These are phyloP conservation scores for Actinidia chinensis DNA, from an alignment of 179 eudicot species.

Conservation along the genomic window DNA sequence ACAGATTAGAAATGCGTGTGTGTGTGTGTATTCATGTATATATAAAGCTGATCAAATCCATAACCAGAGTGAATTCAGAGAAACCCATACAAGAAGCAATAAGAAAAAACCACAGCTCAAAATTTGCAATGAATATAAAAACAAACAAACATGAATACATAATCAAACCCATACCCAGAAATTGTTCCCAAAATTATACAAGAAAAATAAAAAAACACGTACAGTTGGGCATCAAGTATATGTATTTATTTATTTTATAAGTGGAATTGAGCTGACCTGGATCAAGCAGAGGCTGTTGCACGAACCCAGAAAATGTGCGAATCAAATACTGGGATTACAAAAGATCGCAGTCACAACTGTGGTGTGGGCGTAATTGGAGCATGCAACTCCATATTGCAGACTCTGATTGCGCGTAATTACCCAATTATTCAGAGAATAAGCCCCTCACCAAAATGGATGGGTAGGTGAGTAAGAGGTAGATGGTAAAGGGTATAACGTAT, in stretches of 20 bases:
- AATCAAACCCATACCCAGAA: too few species aligned
- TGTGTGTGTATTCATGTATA: too few species aligned
- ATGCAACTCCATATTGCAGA: not conserved
- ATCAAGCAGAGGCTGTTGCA: conserved; percentile 12
- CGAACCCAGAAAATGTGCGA: not conserved
- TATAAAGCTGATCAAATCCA: not conserved
- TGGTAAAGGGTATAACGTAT: not conserved
- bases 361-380: not conserved
- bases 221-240: not conserved
- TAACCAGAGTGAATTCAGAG: not conserved
- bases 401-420: not conserved
- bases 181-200: too few species aligned
- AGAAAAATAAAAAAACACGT: not conserved
- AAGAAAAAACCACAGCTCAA: not conserved
- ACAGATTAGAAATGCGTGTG: not conserved
- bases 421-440: too few species aligned
- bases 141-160: not conserved
- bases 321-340: not conserved
- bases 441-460: too few species aligned
- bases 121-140: not conserved
- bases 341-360: not conserved
- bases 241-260: not conserved
- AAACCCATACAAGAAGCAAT: not conserved
- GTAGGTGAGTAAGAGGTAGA: too few species aligned
- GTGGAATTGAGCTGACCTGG: conserved; percentile 15